These are phyloP conservation scores for Suillus clintonianus DNA, from an alignment of 768 basidiomycete species.

Conservation along the genomic window DNA sequence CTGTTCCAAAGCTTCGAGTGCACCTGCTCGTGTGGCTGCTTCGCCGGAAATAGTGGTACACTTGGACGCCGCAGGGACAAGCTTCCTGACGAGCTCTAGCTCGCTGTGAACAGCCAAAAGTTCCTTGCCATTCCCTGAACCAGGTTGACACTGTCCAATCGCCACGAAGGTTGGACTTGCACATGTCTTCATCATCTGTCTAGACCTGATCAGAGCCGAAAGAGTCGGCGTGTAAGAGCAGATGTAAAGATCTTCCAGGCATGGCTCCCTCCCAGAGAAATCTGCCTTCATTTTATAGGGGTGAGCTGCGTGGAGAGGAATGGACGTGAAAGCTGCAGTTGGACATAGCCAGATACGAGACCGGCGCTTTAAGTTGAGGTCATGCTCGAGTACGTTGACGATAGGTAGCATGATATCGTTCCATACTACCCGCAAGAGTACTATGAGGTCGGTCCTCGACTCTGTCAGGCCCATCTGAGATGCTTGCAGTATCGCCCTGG, in stretches of 20 bases:
- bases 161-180: background rate
- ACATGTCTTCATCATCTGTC: background rate
- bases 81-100: constrained; percentile 18
- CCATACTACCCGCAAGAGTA: background rate
- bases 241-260: constrained; percentile 7
- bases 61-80: constrained; percentile 8
- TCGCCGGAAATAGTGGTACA: background rate
- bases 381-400: background rate
- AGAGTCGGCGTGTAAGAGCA: constrained; percentile 13
- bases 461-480: constrained; percentile 15
- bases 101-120: background rate
- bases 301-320: constrained; percentile 25
- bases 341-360: constrained; percentile 14
- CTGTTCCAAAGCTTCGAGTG: background rate
- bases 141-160: constrained; percentile 6
- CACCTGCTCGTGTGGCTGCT: background rate
- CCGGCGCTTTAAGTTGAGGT: fast-evolving
- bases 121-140: background rate
- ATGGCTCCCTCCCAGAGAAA: background rate
- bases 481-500: constrained; percentile 7
- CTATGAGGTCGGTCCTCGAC: constrained; percentile 2
- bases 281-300: constrained; percentile 21
- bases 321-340: constrained; percentile 5
- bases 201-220: constrained; percentile 10
- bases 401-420: background rate